Base-by-base conservation (phyloP, 768 basidiomycete species). In the Suillus plorans region DNA sequence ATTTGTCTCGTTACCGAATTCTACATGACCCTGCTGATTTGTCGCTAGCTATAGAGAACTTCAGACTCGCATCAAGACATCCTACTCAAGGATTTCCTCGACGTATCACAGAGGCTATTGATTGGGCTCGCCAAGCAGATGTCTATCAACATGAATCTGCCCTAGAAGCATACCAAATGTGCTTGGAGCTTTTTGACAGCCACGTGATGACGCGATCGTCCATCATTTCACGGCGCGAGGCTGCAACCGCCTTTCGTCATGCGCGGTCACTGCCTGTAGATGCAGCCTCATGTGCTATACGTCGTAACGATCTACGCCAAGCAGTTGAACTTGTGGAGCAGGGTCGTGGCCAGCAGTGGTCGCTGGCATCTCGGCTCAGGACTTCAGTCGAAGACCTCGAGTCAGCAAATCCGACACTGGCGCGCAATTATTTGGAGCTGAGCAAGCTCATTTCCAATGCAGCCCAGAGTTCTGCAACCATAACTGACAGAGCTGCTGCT, bases 241-340 rank as follows among this genome's bases (percentile, higher is more conserved):
- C 28, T 25, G 41, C 47, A 0, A 14, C 47, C 1, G 13, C 34
- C 0, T 63, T 63, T 3, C 0, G 5, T 8, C 28, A 20, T 25
- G 4, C 10, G 0, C 0, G 8, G 8, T 8, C 42, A 5, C 37
- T 63, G 0, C 13, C 65, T n/a, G 62, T 55, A 2, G 50, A 66
- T 50, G 61, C 65, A 39, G 65, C 62, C 0, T 55, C 62, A 16
- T 66, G 39, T 59, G 74, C 73, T 28, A 63, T 69, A 57, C 39
- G 13, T n/a, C 10, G 44, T 14, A 13, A 31, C 9, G 55, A 66
- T 22, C 28, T 22, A 20, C 56, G 60, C 41, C 59, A 34, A 5
- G 73, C 74, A 14, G 25, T 74, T 0, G 72, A 74, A 62, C 71
- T 73, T 64, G 42, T 73, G 45, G 75, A 77, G 71, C 50, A 28